Conservation (phyloP, 306 rosid genomes). For the Prunus mume region DNA sequence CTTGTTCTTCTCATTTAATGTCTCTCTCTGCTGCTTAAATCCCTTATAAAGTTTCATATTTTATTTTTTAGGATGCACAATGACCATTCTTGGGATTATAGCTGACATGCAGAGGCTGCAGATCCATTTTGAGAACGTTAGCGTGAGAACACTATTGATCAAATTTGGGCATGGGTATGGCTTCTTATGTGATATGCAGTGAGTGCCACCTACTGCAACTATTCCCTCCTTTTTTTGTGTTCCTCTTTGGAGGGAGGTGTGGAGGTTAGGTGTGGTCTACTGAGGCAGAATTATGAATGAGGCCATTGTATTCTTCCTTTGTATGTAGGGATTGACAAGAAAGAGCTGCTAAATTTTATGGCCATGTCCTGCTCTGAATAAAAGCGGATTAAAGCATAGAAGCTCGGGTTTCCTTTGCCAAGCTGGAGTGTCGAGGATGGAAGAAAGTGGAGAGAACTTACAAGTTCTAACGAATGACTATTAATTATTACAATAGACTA, state of each 20-base stretch:
- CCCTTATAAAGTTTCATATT: not conserved
- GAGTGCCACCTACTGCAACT: not conserved
- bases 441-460: not conserved
- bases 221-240: not conserved
- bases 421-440: not conserved
- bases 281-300: not conserved
- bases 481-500: not conserved
- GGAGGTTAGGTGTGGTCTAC: not conserved
- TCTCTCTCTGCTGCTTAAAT: not conserved
- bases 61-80: not conserved
- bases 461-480: not conserved
- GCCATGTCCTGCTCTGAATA: not conserved
- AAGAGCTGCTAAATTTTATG: not conserved
- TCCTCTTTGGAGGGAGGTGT: not conserved
- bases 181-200: conserved; percentile 5
- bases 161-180: not conserved
- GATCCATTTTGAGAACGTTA: not conserved
- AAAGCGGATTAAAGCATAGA: not conserved
- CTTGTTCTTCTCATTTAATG: not conserved
- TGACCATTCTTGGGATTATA: not conserved
- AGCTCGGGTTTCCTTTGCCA: not conserved
- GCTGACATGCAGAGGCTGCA: not conserved
- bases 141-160: not conserved
- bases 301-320: not conserved
- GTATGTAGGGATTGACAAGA: conserved; percentile 1